These are phyloP conservation scores for Amanita pallidorosea DNA, from an alignment of 768 basidiomycete species.

Conservation along the genomic window DNA sequence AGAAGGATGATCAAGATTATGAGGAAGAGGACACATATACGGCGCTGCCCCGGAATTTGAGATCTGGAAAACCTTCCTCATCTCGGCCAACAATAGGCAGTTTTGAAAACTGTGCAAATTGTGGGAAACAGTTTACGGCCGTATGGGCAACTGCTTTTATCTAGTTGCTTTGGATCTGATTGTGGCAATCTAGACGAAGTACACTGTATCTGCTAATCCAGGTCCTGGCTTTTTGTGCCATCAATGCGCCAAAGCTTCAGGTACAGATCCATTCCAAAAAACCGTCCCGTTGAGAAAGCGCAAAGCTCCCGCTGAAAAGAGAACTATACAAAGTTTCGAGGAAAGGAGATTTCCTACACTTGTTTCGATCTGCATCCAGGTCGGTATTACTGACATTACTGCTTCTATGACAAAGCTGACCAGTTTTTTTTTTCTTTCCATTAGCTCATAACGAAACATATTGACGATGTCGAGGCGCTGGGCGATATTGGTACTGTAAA, in stretches of 20 bases:
- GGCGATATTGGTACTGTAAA: slow-evolving; percentile 85
- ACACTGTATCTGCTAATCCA: slow-evolving; percentile 65
- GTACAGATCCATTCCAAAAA: slow-evolving; percentile 83
- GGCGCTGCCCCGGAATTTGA: slow-evolving; percentile 44
- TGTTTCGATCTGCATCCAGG: slow-evolving; percentile 74
- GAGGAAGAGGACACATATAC: slow-evolving; percentile 62
- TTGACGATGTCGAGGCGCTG: slow-evolving; percentile 80
- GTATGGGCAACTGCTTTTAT: slow-evolving; percentile 34
- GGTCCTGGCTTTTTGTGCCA: slow-evolving; percentile 79
- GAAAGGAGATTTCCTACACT: slow-evolving; percentile 60
- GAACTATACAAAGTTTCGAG: slow-evolving; percentile 59
- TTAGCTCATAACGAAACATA: slow-evolving; percentile 75
- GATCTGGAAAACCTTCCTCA: slow-evolving; percentile 17
- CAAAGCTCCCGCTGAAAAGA: slow-evolving; percentile 53
- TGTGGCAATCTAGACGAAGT: slow-evolving; percentile 54
- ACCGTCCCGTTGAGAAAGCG: slow-evolving; percentile 49
- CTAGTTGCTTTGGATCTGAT: background rate
- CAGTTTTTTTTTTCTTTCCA: background rate
- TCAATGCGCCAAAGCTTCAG: slow-evolving; percentile 67
- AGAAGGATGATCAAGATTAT: slow-evolving; percentile 37
- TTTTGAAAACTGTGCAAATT: slow-evolving; percentile 73
- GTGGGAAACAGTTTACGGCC: slow-evolving; percentile 79
- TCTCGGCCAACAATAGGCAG: slow-evolving; percentile 64
- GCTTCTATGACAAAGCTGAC: background rate
- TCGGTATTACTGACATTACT: slow-evolving; percentile 17